These are phyloP conservation scores for Penicillium digitatum DNA, from an alignment of 2,329 filamentous ascomycete genomes.

Conservation along the genomic window DNA sequence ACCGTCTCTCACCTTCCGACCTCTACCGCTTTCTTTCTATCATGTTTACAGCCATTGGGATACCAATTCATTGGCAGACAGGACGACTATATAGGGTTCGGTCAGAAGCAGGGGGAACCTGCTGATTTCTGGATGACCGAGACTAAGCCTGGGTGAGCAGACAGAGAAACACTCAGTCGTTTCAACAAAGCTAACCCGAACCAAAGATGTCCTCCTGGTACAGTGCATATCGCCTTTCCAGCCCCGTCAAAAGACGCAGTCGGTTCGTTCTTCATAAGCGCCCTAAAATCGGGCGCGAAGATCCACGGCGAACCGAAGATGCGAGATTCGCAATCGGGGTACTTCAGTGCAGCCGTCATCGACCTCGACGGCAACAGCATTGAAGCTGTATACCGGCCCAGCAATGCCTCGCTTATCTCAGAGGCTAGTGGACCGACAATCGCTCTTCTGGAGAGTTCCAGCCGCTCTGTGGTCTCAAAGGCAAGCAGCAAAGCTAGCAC, in stretches of 20 bases:
- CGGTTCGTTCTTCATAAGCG: slow-evolving; percentile 66
- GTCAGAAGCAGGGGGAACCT: slow-evolving; percentile 50
- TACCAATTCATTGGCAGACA: slow-evolving; percentile 65
- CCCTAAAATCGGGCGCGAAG: slow-evolving; percentile 60
- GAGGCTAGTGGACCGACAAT: slow-evolving; percentile 32
- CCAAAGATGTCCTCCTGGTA: slow-evolving; percentile 47
- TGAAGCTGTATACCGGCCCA: slow-evolving; percentile 64
- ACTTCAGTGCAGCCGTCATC: slow-evolving; percentile 62
- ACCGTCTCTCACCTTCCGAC: slow-evolving; percentile 73
- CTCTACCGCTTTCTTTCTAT: slow-evolving; percentile 78
- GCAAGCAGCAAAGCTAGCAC: slow-evolving; percentile 27
- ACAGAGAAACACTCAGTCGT: not conserved
- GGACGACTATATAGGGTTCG: slow-evolving; percentile 59
- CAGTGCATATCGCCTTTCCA: slow-evolving; percentile 63
- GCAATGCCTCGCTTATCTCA: slow-evolving; percentile 25
- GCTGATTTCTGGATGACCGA: slow-evolving; percentile 63
- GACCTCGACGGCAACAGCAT: slow-evolving; percentile 83
- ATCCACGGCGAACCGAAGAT: slow-evolving; percentile 55
- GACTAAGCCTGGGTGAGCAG: slow-evolving; percentile 54
- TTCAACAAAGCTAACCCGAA: slow-evolving; percentile 12
- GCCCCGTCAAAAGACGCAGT: slow-evolving; percentile 64
- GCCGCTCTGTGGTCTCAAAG: slow-evolving; percentile 37
- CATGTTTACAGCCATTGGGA: slow-evolving; percentile 71
- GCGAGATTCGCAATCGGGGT: slow-evolving; percentile 52
- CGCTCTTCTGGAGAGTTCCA: slow-evolving; percentile 34